phyloP scores from a whole-genome alignment of 2,329 filamentous ascomycete genomes.

The Cercospora canescens region DNA sequence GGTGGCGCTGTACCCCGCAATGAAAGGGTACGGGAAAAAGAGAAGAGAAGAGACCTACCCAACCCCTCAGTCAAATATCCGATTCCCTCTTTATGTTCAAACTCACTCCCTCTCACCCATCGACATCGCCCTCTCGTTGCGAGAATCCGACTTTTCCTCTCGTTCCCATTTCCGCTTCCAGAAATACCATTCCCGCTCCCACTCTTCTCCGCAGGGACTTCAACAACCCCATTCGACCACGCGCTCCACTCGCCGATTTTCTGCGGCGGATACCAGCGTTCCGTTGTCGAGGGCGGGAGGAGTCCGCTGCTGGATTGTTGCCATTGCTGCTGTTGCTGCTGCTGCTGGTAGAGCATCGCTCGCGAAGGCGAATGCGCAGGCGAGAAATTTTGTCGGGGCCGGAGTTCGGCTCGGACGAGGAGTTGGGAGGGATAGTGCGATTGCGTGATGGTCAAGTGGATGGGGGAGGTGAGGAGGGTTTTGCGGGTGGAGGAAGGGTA shows the following conservation, averaged over 20 bases:
- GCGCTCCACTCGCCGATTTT: constrained; percentile 9
- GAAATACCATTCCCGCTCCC: neutral
- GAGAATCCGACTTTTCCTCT: neutral
- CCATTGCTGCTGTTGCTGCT: neutral
- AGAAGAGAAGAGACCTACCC: neutral
- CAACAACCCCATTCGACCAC: constrained; percentile 8
- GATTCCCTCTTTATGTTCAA: constrained; percentile 12
- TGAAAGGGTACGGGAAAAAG: no score
- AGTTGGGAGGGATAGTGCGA: constrained; percentile 22
- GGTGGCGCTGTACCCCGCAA: no score
- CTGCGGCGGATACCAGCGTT: constrained; percentile 20
- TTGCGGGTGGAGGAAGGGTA: constrained; percentile 7
- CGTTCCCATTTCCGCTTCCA: neutral
- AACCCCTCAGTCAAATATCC: constrained; percentile 22
- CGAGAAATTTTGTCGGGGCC: neutral
- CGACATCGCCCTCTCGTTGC: constrained; percentile 15
- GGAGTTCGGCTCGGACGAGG: constrained; percentile 13
- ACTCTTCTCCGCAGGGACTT: neutral
- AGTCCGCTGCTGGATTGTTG: no score
- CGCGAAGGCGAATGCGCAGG: neutral
- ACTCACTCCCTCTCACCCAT: constrained; percentile 16
- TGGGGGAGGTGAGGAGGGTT: constrained; percentile 13
- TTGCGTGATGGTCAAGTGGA: constrained; percentile 15
- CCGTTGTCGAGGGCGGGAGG: constrained; percentile 5
- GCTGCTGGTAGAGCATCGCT: neutral